These are phyloP conservation scores for Coemansia javaensis DNA, from an alignment of 192 early-diverging fungal genomes.

Conservation along the genomic window DNA sequence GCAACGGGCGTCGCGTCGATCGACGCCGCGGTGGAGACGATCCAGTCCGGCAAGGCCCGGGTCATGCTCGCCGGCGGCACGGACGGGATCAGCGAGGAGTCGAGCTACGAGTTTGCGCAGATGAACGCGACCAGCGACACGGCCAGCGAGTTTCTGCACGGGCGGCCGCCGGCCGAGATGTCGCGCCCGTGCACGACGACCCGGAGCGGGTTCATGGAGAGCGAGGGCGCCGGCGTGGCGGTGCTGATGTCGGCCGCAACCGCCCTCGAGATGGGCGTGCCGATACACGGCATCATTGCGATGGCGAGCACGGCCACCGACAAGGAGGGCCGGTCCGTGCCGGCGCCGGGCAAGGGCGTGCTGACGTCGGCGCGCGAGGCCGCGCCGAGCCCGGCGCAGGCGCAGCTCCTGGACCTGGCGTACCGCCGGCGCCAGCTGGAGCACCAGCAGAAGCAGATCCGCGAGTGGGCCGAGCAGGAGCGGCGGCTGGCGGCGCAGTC, in stretches of 20 bases:
- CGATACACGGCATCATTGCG: slow-evolving; percentile 85
- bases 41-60: slow-evolving; percentile 85
- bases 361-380: slow-evolving; percentile 82
- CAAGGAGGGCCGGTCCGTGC: slow-evolving; percentile 94
- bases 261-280: slow-evolving; percentile 86
- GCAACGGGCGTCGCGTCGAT: slow-evolving; percentile 88
- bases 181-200: slow-evolving; percentile 86
- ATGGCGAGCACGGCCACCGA: slow-evolving; percentile 86
- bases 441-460: slow-evolving; percentile 14
- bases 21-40: slow-evolving; percentile 86
- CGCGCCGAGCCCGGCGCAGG: slow-evolving; percentile 8
- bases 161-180: slow-evolving; percentile 86
- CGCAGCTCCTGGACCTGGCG: slow-evolving; percentile 72
- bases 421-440: slow-evolving; percentile 80
- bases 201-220: slow-evolving; percentile 92
- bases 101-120: slow-evolving; percentile 90
- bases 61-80: slow-evolving; percentile 86
- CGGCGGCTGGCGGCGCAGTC: not conserved
- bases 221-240: slow-evolving; percentile 84
- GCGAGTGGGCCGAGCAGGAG: slow-evolving; percentile 9
- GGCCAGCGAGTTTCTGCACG: slow-evolving; percentile 69
- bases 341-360: slow-evolving; percentile 92
- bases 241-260: slow-evolving; percentile 81
- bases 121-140: slow-evolving; percentile 93
- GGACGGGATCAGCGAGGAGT: slow-evolving; percentile 87